Conservation (phyloP, 139 green algal genomes). For the Picochlorum sp. region DNA sequence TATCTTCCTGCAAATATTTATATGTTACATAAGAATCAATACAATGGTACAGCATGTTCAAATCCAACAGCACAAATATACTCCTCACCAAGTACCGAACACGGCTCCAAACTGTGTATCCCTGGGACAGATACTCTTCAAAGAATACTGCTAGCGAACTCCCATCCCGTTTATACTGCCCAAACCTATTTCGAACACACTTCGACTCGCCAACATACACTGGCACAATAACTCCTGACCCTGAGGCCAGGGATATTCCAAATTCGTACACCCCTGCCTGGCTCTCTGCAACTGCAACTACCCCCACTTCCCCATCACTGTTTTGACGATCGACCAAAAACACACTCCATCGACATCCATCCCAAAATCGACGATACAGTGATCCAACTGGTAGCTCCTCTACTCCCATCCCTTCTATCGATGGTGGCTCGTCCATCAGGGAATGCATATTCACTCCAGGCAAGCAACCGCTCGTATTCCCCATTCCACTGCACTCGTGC, state of each 20-base stretch:
- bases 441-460: no score
- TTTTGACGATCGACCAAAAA: no score
- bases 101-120: neutral
- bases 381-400: no score
- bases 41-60: no score
- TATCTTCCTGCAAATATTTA: neutral
- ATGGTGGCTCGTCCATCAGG: no score
- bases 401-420: no score
- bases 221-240: neutral
- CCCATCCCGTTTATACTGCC: neutral
- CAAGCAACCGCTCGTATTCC: no score
- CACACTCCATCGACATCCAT: no score
- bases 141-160: neutral
- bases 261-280: neutral
- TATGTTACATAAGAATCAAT: neutral
- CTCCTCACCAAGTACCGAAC: neutral
- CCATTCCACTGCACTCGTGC: no score
- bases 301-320: neutral
- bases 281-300: neutral
- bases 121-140: neutral
- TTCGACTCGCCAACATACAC: constrained; percentile 1
- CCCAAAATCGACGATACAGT: no score
- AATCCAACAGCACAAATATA: no score
- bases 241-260: neutral
- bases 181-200: neutral